Evolutionary conservation across 495 filamentous ascomycete species (phyloP).

Genomic region (Extremus antarcticus): DNA sequence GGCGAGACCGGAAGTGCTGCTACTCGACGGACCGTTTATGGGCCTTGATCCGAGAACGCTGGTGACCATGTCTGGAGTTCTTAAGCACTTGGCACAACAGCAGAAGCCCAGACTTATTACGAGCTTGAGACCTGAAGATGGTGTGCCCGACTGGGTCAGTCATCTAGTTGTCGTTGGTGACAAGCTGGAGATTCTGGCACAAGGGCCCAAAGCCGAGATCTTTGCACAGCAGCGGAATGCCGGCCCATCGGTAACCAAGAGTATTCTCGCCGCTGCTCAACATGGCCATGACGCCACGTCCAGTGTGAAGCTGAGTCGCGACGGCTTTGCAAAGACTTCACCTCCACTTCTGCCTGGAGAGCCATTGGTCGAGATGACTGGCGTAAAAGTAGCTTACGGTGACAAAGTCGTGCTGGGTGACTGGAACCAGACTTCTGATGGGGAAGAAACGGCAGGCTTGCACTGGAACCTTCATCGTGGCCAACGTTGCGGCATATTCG

Average conservation of each 20-base stretch:
- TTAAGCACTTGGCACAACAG: constrained; percentile 52
- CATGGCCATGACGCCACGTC: not conserved
- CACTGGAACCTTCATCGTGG: constrained; percentile 76
- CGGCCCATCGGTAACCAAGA: not conserved
- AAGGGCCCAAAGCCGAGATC: constrained; percentile 40
- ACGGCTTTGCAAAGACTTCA: constrained; percentile 7
- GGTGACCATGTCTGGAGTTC: constrained; percentile 53
- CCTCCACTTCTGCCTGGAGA: constrained; percentile 36
- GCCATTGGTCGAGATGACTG: constrained; percentile 73
- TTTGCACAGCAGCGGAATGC: not conserved
- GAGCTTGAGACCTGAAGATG: constrained; percentile 71
- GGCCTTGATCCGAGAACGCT: constrained; percentile 79
- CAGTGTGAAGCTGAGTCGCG: constrained; percentile 1
- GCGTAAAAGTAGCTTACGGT: constrained; percentile 71
- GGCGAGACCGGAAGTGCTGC: constrained; percentile 62
- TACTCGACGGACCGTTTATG: constrained; percentile 96
- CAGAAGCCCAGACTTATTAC: constrained; percentile 61
- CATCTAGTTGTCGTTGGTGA: constrained; percentile 61
- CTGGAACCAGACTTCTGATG: constrained; percentile 53
- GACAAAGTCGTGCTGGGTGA: constrained; percentile 62
- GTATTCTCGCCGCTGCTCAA: not conserved
- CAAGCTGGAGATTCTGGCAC: constrained; percentile 43
- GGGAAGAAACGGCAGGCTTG: constrained; percentile 45
- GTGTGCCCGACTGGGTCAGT: constrained; percentile 79
- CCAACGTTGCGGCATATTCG: constrained; percentile 83